Evolutionary conservation across 2,329 filamentous ascomycete species (phyloP).

Genomic region (Pseudogymnoascus sp.): DNA sequence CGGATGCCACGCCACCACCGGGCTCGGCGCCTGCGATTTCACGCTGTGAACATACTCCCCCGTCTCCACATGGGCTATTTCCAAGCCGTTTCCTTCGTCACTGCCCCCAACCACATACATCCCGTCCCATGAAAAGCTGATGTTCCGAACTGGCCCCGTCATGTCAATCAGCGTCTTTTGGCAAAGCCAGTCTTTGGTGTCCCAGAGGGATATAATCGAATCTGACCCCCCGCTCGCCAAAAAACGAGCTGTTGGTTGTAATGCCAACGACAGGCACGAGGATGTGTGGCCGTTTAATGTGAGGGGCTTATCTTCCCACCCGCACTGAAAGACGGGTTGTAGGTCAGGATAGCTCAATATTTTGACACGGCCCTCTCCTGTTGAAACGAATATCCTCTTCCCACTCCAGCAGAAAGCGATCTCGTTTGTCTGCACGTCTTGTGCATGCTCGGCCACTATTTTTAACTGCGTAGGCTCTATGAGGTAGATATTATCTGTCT

Average conservation of each 20-base stretch:
- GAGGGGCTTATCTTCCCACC: slow-evolving; percentile 40
- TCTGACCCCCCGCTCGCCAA: slow-evolving; percentile 70
- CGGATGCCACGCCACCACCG: slow-evolving; percentile 69
- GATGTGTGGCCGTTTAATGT: slow-evolving; percentile 65
- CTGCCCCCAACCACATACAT: slow-evolving; percentile 66
- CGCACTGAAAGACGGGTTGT: slow-evolving; percentile 44
- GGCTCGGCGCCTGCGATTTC: slow-evolving; percentile 56
- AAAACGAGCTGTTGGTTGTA: slow-evolving; percentile 64
- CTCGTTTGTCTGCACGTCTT: slow-evolving; percentile 60
- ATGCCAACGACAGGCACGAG: slow-evolving; percentile 57
- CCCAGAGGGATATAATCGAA: slow-evolving; percentile 68
- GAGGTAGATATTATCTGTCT: slow-evolving; percentile 56
- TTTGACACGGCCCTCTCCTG: slow-evolving; percentile 61
- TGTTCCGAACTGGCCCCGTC: slow-evolving; percentile 59
- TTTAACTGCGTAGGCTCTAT: slow-evolving; percentile 52
- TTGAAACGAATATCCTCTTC: slow-evolving; percentile 61
- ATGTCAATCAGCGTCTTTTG: slow-evolving; percentile 62
- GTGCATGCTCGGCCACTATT: slow-evolving; percentile 50
- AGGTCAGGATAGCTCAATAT: slow-evolving; percentile 61
- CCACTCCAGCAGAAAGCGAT: slow-evolving; percentile 68
- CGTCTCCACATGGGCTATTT: slow-evolving; percentile 64
- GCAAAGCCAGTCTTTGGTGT: slow-evolving; percentile 70
- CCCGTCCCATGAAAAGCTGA: slow-evolving; percentile 71
- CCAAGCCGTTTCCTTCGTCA: slow-evolving; percentile 61
- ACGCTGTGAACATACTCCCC: slow-evolving; percentile 66